Percentiles rank a stretch among this genome's conserved stretches.
Conservation (phyloP, 2,329 filamentous ascomycete species). For the Diaporthe velutina region DNA sequence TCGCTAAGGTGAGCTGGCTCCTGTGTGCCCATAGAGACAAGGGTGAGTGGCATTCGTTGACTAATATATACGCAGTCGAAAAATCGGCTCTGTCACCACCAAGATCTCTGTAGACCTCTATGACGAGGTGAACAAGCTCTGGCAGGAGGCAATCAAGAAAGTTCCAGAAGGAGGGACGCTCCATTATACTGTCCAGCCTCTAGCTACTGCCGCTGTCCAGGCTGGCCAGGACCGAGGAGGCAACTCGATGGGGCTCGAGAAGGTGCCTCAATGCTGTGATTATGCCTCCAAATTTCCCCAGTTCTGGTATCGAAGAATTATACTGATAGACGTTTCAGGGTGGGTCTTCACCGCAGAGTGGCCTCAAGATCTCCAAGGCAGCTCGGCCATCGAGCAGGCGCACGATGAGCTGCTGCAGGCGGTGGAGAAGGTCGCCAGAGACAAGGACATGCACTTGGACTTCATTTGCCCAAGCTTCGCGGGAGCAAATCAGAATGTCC, state of each 20-base stretch:
- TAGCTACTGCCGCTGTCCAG: not conserved
- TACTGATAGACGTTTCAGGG: constrained; percentile 3
- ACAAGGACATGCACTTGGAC: constrained; percentile 1
- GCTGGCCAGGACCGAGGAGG: constrained; percentile 8
- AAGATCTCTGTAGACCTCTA: not conserved
- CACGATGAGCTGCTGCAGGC: constrained; percentile 17
- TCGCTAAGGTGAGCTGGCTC: constrained; percentile 24
- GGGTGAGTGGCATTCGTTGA: not conserved
- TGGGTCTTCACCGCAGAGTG: constrained; percentile 17
- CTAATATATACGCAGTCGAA: not conserved
- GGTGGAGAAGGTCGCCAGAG: constrained; percentile 2
- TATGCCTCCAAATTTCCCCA: not conserved
- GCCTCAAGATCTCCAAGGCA: not conserved
- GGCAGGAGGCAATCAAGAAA: constrained; percentile 8
- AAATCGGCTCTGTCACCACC: constrained; percentile 25
- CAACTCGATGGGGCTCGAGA: constrained; percentile 2
- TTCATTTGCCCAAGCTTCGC: constrained; percentile 15
- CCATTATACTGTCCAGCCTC: constrained; percentile 30
- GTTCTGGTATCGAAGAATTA: not conserved
- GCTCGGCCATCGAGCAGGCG: not conserved
- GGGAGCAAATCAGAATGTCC: not conserved
- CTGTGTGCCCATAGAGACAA: not conserved
- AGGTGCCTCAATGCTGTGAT: constrained; percentile 28
- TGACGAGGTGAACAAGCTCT: constrained; percentile 4
- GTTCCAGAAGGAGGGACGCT: constrained; percentile 2